A percentile compares a stretch with the other conserved stretches of the same genome.
Conservation (phyloP, 1,284 basidiomycete species). For the Leccinum pallidistipes region DNA sequence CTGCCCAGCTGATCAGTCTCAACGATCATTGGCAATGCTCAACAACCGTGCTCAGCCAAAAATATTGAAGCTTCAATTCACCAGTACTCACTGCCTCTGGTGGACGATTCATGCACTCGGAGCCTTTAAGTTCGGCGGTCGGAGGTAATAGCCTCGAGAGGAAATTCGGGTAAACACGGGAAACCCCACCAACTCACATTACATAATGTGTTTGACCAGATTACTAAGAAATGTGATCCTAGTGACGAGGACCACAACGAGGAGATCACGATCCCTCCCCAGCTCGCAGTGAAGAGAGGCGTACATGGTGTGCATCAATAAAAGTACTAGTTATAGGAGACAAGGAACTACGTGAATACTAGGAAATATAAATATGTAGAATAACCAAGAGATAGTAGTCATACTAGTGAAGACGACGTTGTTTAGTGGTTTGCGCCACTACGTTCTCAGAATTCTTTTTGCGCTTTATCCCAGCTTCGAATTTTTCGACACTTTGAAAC, state of each 20-base stretch:
- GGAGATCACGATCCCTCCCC: background rate
- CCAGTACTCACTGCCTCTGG: too few species aligned
- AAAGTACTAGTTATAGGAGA: too few species aligned
- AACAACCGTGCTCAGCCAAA: too few species aligned
- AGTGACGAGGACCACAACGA: background rate
- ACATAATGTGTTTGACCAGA: background rate
- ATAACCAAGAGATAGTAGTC: background rate
- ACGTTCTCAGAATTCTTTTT: background rate
- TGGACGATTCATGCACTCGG: too few species aligned
- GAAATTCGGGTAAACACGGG: too few species aligned
- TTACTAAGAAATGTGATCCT: background rate
- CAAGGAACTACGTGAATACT: too few species aligned
- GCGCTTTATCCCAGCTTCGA: background rate
- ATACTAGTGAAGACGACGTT: background rate
- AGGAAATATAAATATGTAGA: too few species aligned
- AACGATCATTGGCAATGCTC: too few species aligned
- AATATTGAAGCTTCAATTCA: too few species aligned
- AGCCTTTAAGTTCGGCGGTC: too few species aligned
- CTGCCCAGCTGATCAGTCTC: background rate
- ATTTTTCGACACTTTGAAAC: background rate
- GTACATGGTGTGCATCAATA: background rate
- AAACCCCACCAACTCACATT: background rate
- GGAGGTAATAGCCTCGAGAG: too few species aligned
- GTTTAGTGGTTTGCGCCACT: background rate
- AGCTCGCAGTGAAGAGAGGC: background rate